Evolutionary conservation across 2,329 filamentous ascomycete species (phyloP), one percentile per base, ranked within the genome.

Genomic region (Trichoderma cornu-damae): DNA sequence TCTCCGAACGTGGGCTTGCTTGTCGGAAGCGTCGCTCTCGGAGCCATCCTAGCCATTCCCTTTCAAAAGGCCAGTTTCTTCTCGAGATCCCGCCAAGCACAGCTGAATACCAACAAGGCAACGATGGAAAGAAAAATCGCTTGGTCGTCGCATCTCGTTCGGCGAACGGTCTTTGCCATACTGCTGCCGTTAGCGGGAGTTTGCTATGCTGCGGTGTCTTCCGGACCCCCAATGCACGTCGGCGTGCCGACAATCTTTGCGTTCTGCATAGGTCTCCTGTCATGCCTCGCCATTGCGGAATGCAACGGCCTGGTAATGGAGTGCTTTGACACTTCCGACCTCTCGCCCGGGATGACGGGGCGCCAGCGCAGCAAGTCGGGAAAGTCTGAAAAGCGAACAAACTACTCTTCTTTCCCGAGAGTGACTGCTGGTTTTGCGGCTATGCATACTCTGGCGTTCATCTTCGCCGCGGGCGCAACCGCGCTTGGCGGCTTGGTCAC

Each of bases 261-360:
- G 0, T 81, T 79, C 1, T 68, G 83, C 3, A 79, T 90, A 12
- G 87, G 86, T 0, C 89, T 89, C 64, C 73, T 90, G 4, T 87
- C 85, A 1, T 86, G 84, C 51, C 79, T 93, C 8, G 88, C 87
- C 1, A 84, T 90, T 44, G 82, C 88, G 2, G 88, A 92, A 70
- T 90, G 88, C 69, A 83, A 87, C 61, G 87, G 88, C 1, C 73
- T 92, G 30, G 80, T 91, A 67, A 91, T 92, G 88, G 88, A 91
- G 67, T 86, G 85, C 0, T 92, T 87, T 68, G 89, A 92, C 68
- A 88, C 85, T n/a, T 89, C 86, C 38, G 89, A 92, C 68, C 76
- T 92, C 3, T 87, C 88, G 63, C 84, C 86, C 2, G 85, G 86
- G 9, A 86, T 87, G 76, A 87, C 80, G 6, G 81, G 81, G 28